A percentile compares a stretch with the other conserved stretches of the same genome.
Evolutionary conservation across 2,329 filamentous ascomycete genomes (phyloP).

Genomic region (Colletotrichum noveboracense): DNA sequence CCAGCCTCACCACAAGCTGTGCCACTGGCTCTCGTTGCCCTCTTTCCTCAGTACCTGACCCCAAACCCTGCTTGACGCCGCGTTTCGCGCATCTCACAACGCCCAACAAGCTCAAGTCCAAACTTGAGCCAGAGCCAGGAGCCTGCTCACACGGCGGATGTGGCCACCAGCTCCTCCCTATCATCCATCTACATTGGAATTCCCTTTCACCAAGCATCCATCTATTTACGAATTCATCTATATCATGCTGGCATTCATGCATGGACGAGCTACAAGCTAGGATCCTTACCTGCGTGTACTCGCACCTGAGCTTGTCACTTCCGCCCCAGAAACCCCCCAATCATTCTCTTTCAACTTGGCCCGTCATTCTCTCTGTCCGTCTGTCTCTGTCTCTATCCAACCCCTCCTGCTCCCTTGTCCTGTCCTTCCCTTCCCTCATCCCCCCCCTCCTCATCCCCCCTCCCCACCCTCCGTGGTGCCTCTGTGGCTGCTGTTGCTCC

Average conservation of each 20-base stretch:
- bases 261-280: background rate
- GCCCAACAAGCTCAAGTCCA: background rate
- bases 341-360: slow-evolving; percentile 7
- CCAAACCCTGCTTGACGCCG: background rate
- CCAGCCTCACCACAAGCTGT: background rate
- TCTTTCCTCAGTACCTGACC: background rate
- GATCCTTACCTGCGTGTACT: background rate
- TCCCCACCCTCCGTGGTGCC: background rate
- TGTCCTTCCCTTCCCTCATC: background rate
- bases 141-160: background rate
- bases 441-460: background rate
- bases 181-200: background rate
- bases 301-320: background rate
- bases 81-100: background rate
- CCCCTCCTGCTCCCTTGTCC: slow-evolving; percentile 5
- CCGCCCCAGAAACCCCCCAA: background rate
- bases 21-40: background rate
- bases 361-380: slow-evolving; percentile 16
- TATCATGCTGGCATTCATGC: background rate
- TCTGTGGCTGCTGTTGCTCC: background rate
- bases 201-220: background rate
- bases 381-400: slow-evolving; percentile 12
- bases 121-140: background rate
- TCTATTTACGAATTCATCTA: background rate
- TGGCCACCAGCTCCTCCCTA: background rate